Conservation (phyloP, 2,329 filamentous ascomycete genomes). For the Hypoxylon sp. region DNA sequence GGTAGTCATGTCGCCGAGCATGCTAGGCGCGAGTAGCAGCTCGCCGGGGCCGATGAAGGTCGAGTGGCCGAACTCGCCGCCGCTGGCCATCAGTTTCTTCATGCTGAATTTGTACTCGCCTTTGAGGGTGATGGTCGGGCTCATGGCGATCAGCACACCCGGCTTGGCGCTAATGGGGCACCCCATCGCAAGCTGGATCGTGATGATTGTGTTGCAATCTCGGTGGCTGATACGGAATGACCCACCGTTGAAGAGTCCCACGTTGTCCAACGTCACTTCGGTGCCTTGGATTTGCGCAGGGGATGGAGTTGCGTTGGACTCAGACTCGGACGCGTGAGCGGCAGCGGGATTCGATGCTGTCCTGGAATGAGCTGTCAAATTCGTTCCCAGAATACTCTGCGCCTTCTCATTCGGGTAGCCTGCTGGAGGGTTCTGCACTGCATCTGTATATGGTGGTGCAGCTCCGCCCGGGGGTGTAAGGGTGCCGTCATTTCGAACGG, state of each 20-base stretch:
- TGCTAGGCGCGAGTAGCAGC: slow-evolving; percentile 83
- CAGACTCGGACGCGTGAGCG: no score
- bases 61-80: slow-evolving; percentile 83
- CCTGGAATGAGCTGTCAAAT: slow-evolving; percentile 33
- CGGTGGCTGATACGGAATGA: slow-evolving; percentile 94
- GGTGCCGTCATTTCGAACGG: slow-evolving; percentile 56
- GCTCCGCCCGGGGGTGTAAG: slow-evolving; percentile 51
- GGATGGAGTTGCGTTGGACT: no score
- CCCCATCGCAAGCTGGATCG: slow-evolving; percentile 89
- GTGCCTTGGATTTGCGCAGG: no score
- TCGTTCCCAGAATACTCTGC: slow-evolving; percentile 41
- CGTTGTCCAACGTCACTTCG: slow-evolving; percentile 78
- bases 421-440: slow-evolving; percentile 43
- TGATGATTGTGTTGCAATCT: slow-evolving; percentile 90
- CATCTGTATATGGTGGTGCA: slow-evolving; percentile 50
- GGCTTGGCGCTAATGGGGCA: slow-evolving; percentile 87
- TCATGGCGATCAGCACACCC: slow-evolving; percentile 96
- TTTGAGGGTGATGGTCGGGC: slow-evolving; percentile 85
- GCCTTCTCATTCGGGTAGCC: slow-evolving; percentile 56
- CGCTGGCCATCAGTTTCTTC: slow-evolving; percentile 90
- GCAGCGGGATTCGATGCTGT: slow-evolving; percentile 37
- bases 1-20: slow-evolving; percentile 87
- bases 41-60: slow-evolving; percentile 92
- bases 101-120: slow-evolving; percentile 87
- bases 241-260: slow-evolving; percentile 97